Evolutionary conservation across 2,329 filamentous ascomycete genomes (phyloP).

Genomic region (Arthrobotrys iridis): DNA sequence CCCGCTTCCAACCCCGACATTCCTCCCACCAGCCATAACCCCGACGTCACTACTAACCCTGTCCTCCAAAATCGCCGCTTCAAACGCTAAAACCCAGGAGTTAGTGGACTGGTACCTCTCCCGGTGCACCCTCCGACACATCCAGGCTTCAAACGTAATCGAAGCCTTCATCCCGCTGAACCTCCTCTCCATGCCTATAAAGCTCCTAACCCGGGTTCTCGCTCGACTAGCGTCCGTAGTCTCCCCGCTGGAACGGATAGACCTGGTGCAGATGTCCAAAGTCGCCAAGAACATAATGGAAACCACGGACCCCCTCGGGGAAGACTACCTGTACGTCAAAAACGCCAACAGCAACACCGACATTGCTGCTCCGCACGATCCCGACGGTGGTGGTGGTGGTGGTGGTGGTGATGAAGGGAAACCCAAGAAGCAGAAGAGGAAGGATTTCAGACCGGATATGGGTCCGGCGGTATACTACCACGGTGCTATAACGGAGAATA

Average conservation of each 20-base stretch:
- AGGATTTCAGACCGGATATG: neutral
- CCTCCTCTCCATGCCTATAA: slow-evolving; percentile 16
- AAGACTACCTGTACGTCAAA: neutral
- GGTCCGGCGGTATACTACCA: neutral
- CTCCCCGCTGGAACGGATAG: slow-evolving; percentile 25
- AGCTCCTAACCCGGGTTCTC: slow-evolving; percentile 27
- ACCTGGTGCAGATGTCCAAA: slow-evolving; percentile 31
- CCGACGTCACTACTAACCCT: slow-evolving; percentile 72
- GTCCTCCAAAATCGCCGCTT: slow-evolving; percentile 59
- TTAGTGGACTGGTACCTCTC: slow-evolving; percentile 43
- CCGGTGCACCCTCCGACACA: slow-evolving; percentile 33
- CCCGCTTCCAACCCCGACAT: slow-evolving; percentile 62
- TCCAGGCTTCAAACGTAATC: slow-evolving; percentile 32
- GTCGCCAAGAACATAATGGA: slow-evolving; percentile 26
- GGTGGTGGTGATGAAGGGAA: neutral
- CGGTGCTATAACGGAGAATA: slow-evolving; percentile 36
- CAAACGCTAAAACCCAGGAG: slow-evolving; percentile 2
- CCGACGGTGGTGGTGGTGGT: neutral
- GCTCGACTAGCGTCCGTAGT: slow-evolving; percentile 21
- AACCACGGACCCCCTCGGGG: neutral
- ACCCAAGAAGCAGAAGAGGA: neutral
- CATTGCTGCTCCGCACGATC: neutral
- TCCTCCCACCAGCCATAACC: slow-evolving; percentile 75
- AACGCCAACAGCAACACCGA: neutral
- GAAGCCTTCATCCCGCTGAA: slow-evolving; percentile 32